These are phyloP conservation scores for Penicillium ochrochloron DNA, from an alignment of 495 filamentous ascomycete species.

Conservation along the genomic window DNA sequence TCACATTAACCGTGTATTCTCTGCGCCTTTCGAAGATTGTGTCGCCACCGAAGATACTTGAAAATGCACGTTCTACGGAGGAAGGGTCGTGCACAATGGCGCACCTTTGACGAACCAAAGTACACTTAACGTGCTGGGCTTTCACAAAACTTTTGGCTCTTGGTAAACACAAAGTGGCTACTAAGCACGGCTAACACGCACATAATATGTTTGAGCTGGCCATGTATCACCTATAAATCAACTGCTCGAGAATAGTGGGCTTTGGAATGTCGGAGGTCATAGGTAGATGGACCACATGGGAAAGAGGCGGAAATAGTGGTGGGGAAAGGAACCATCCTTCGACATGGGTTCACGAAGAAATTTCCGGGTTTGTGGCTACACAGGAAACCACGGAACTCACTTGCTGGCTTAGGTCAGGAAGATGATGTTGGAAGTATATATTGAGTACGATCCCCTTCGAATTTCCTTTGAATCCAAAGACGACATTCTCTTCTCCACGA, in stretches of 20 bases:
- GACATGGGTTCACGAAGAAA: background rate
- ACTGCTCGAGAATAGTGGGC: background rate
- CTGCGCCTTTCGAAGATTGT: background rate
- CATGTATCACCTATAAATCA: background rate
- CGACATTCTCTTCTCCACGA: background rate
- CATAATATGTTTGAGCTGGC: background rate
- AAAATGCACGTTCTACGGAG: background rate
- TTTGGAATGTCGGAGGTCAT: background rate
- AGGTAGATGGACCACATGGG: background rate
- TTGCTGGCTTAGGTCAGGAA: background rate
- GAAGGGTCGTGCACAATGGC: background rate
- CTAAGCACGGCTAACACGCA: background rate
- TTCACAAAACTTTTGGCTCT: background rate
- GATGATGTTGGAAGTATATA: background rate
- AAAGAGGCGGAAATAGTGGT: background rate
- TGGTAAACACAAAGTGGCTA: background rate
- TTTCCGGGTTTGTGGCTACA: background rate
- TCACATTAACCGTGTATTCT: background rate
- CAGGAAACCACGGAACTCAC: background rate
- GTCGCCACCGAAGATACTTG: background rate
- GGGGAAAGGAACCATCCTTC: background rate
- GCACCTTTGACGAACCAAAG: background rate
- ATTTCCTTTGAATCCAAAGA: background rate
- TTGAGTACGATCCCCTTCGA: background rate
- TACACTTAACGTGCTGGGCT: background rate